Evolutionary conservation across 768 basidiomycete species (phyloP), one percentile per base, ranked within the genome.

Genomic region (Exidia glandulosa): DNA sequence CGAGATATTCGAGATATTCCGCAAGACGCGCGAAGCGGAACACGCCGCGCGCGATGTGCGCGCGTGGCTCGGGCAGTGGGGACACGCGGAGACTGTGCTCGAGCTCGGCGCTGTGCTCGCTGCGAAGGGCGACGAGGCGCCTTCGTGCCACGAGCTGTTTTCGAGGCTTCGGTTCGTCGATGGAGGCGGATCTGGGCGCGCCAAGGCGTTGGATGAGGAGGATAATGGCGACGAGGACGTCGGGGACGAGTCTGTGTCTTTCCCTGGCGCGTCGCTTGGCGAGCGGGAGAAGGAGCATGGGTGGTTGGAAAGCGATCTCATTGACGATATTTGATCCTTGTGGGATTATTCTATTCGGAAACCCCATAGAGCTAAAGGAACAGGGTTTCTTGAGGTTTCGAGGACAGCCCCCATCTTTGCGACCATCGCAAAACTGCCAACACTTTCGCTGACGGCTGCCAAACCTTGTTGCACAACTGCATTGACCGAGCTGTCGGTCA

Each of bases 1-100:
- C 2, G 81, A 84, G 32, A 92, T 88, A 73, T 99, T 94, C 69
- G 84, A 87, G 31, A 73, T 72, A 45, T 73, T 84, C 14, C 72
- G 74, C 31, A 77, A 74, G 66, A 81, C 83, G 66, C 79, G 81
- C 61, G 79, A 81, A n/a, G 83, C 83, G 3, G 78, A 78, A 72
- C 82, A 79, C 57, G 82, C 77, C 23, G 75, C 89, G 34, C 72
- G 76, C 57, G 79, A 82, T 63, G 79, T 81, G 0, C 74, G 74
- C 55, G 73, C 72, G 48, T 90, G 90, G 90, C 70, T 88, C 19
- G 69, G 74, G 69, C 36, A 70, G 67, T 88, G 84, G 84, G 79
- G 73, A 30, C 73, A 74, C 27, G 67, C 67, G 10, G 76, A 75
- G n/a, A 72, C 88, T 31, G 78, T 77, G 10, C 73, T 77, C 36